Conservation (phyloP, 257 asterid genomes). For the Nicotiana noctiflora region DNA sequence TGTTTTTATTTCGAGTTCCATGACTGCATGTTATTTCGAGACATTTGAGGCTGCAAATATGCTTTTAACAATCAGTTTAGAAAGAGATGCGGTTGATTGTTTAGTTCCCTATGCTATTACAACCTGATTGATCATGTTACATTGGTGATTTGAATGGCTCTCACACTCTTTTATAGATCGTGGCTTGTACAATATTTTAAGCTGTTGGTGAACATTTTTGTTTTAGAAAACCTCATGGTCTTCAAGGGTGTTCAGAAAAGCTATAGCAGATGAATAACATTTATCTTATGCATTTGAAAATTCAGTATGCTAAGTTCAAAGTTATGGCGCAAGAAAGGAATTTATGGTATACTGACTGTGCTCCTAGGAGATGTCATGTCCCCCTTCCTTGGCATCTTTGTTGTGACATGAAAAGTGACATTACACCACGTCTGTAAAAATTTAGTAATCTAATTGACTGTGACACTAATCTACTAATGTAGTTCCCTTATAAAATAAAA, state of each 20-base stretch:
- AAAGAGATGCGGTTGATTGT: not conserved
- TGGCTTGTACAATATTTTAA: not conserved
- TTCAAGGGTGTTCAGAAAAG: not conserved
- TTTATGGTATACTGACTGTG: not conserved
- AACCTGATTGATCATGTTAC: not conserved
- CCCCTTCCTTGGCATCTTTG: not conserved
- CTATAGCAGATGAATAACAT: not conserved
- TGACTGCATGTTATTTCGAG: not conserved
- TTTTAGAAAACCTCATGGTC: not conserved
- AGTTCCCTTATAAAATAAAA: no score
- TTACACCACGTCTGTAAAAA: not conserved
- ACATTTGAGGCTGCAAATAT: not conserved
- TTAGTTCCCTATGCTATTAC: not conserved
- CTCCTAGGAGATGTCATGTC: not conserved
- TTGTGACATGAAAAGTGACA: not conserved
- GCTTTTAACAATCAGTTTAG: not conserved
- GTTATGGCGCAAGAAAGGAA: not conserved
- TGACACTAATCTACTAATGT: not conserved
- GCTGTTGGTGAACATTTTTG: not conserved
- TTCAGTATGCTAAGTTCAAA: not conserved
- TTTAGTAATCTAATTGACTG: no score
- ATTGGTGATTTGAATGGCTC: not conserved
- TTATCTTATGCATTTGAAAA: not conserved
- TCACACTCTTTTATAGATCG: not conserved
- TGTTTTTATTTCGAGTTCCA: not conserved